phyloP scores from a whole-genome alignment of 306 rosid genomes.

The Cucurbita ficifolia region DNA sequence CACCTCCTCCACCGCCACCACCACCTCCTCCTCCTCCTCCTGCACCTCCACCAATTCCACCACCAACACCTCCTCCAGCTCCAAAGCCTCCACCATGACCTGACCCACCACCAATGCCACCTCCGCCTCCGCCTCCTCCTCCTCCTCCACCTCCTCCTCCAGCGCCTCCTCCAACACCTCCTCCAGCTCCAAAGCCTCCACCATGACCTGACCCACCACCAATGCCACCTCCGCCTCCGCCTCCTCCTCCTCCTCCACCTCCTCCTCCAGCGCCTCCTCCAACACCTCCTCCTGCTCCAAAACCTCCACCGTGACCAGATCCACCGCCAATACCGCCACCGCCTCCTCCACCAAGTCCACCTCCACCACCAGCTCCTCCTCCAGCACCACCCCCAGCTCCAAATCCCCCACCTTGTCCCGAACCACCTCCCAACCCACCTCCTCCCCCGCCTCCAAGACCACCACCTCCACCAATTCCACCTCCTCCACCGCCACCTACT shows the following conservation, averaged over 20 bases:
- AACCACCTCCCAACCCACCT: conserved; percentile 15
- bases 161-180: background rate
- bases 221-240: background rate
- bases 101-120: conserved; percentile 2
- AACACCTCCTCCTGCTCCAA: conserved; percentile 33
- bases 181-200: background rate
- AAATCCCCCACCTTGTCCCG: conserved; percentile 19
- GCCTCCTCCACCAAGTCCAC: conserved; percentile 12
- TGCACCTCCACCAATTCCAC: conserved; percentile 9
- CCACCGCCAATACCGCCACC: conserved; percentile 25
- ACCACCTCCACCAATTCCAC: conserved; percentile 16
- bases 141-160: conserved; percentile 5
- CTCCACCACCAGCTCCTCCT: conserved; percentile 24
- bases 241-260: conserved; percentile 2
- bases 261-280: conserved; percentile 35
- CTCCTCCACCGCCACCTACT: background rate
- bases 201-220: conserved; percentile 7
- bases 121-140: background rate
- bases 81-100: conserved; percentile 20
- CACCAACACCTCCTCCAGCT: conserved; percentile 17
- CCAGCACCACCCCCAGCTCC: conserved; percentile 22
- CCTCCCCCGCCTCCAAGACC: conserved; percentile 14
- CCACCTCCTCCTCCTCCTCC: conserved; percentile 18
- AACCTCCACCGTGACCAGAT: conserved; percentile 19
- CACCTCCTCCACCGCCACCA: conserved; percentile 19